Evolutionary conservation across 1,284 basidiomycete genomes (phyloP), one percentile per base, ranked within the genome.

Genomic region (Apiotrichum montevideense): DNA sequence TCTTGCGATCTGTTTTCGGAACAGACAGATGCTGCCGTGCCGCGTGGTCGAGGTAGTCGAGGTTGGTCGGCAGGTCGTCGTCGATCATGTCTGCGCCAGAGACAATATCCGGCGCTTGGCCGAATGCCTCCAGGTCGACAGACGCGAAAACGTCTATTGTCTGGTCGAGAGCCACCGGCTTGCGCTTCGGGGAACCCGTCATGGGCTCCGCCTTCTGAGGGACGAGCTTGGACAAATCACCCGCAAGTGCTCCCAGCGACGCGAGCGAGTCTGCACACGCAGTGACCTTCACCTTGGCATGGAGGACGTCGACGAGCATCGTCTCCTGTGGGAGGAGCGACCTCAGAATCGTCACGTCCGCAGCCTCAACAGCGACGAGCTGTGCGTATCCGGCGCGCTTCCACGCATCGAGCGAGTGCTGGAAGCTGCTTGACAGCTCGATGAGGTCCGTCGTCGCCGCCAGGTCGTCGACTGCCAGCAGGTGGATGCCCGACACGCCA

Each of bases 61-160:
- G 78, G 71, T 98, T 94, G 14, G 82, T 87, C 0, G 94, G 94
- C 10, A 98, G 79, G 69, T 98, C 92, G 68, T 98, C 95, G 44
- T 82, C 80, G 48, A 98, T 87, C 83, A 97, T 86, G 73, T 98
- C 94, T 3, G 89, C 85, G 4, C 84, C 82, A 4, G 85, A 82
- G 6, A 76, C 67, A 35, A 79, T 62, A 61, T 90, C 86, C 0
- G 88, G 87, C 6, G 85, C 72, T 29, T 79, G 79, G 50, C 78
- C 52, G 76, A 96, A 97, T 0, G 92, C 90, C 40, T 87, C 74
- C 56, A 94, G 86, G 57, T 96, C 92, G 33, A 97, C 77, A 14
- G 88, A 90, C 53, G 83, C 88, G 88, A 67, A 47, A 32, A 75
- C 72, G 51, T 75, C 66, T 53, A 75, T 66, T 0, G 66, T 64